These are phyloP conservation scores for Saccharomycopsis sp. DNA, from an alignment of 805 yeast species.

Conservation along the genomic window DNA sequence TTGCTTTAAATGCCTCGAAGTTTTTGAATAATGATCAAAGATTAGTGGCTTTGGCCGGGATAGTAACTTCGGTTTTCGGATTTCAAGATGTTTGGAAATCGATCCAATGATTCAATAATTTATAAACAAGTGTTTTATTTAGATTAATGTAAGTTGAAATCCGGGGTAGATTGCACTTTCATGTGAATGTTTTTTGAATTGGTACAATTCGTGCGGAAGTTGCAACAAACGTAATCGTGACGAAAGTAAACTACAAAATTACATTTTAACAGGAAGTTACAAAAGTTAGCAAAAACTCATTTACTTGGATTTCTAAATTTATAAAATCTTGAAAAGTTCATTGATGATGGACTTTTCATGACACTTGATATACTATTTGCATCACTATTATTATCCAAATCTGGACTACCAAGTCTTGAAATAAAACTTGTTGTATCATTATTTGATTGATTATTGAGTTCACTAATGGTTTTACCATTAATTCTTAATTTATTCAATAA, in stretches of 20 bases:
- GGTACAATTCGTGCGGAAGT: too few species aligned
- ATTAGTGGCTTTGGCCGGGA: constrained; percentile 12
- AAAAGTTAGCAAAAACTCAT: too few species aligned
- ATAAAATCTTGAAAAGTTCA: constrained; percentile 17
- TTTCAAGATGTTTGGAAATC: constrained; percentile 12
- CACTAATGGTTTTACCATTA: constrained; percentile 14
- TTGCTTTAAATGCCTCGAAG: constrained; percentile 13
- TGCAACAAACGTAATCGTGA: too few species aligned
- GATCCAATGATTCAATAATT: background rate
- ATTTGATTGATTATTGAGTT: constrained; percentile 2
- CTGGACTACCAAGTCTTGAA: constrained; percentile 3
- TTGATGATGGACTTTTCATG: constrained; percentile 14
- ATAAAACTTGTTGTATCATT: too few species aligned
- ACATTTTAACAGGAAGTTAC: too few species aligned
- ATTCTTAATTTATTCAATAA: constrained; percentile 13
- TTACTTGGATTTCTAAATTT: constrained; percentile 15
- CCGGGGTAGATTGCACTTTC: too few species aligned
- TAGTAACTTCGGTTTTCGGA: constrained; percentile 12
- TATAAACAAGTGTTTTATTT: background rate
- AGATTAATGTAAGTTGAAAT: too few species aligned
- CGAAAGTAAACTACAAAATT: too few species aligned
- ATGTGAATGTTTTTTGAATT: too few species aligned
- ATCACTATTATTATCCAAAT: background rate
- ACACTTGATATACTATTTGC: background rate
- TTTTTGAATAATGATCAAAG: constrained; percentile 7